Evolutionary conservation across 805 yeast species (phyloP).

Genomic region (Candida sonorensis): DNA sequence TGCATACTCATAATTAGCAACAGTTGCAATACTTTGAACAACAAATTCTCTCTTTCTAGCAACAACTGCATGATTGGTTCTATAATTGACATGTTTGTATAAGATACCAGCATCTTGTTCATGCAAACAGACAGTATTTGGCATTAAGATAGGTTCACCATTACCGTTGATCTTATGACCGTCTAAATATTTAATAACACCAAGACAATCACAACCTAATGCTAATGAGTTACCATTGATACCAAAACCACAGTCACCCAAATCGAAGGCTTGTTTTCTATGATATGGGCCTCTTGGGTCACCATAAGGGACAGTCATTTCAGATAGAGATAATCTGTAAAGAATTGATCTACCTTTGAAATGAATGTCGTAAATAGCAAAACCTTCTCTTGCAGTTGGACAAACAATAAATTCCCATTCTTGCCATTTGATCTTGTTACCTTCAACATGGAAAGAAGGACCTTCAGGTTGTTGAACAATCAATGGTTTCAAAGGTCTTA

Average conservation of each 20-base stretch:
- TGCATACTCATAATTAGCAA: slow-evolving; percentile 78
- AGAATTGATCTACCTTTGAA: slow-evolving; percentile 73
- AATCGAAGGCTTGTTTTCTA: slow-evolving; percentile 81
- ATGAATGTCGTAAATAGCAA: slow-evolving; percentile 63
- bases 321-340: slow-evolving; percentile 68
- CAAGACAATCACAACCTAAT: slow-evolving; percentile 79
- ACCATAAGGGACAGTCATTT: slow-evolving; percentile 86
- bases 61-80: slow-evolving; percentile 62
- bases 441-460: slow-evolving; percentile 58
- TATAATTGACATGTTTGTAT: slow-evolving; percentile 75
- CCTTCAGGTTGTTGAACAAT: slow-evolving; percentile 74
- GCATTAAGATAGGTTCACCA: slow-evolving; percentile 57
- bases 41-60: slow-evolving; percentile 76
- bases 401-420: slow-evolving; percentile 77
- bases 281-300: slow-evolving; percentile 80
- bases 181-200: slow-evolving; percentile 69
- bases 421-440: slow-evolving; percentile 67
- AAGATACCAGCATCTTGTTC: slow-evolving; percentile 72
- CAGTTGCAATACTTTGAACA: slow-evolving; percentile 76
- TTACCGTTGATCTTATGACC: slow-evolving; percentile 45
- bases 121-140: slow-evolving; percentile 74
- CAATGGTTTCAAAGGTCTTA: slow-evolving; percentile 64
- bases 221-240: slow-evolving; percentile 58
- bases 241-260: slow-evolving; percentile 84
- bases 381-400: slow-evolving; percentile 71